Evolutionary conservation across 768 basidiomycete species (phyloP).

Genomic region (Gloeopeniophorella convolvens): DNA sequence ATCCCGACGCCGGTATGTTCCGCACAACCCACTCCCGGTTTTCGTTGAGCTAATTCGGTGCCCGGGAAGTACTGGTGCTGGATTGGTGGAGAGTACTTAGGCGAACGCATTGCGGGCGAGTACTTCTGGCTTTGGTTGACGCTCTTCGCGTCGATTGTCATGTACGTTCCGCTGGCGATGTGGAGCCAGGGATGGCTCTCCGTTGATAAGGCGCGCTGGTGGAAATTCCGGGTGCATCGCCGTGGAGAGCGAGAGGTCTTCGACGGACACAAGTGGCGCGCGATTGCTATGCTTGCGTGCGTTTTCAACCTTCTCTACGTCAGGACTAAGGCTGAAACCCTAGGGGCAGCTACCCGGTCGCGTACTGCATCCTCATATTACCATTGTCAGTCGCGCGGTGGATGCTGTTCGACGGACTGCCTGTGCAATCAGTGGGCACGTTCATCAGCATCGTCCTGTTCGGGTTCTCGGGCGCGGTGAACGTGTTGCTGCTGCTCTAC

Average conservation of each 20-base stretch:
- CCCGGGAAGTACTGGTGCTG: conserved; percentile 35
- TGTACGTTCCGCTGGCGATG: conserved; percentile 33
- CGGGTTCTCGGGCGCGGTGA: neutral
- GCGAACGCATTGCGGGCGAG: conserved; percentile 33
- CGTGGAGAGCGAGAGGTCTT: conserved; percentile 1
- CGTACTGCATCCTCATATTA: neutral
- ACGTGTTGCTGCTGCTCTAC: neutral
- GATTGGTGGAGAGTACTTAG: conserved; percentile 30
- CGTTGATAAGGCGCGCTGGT: conserved; percentile 28
- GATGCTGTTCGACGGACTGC: neutral
- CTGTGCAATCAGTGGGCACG: neutral
- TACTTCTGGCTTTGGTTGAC: conserved; percentile 43
- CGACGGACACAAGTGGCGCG: too few species aligned
- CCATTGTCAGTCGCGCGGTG: neutral
- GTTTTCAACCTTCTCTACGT: neutral
- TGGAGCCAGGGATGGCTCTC: conserved; percentile 31
- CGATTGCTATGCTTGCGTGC: neutral
- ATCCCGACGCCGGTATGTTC: conserved; percentile 30
- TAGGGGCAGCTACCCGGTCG: neutral
- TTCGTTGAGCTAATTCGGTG: conserved; percentile 2
- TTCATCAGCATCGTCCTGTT: neutral
- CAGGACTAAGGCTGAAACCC: neutral
- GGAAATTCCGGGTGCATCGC: conserved; percentile 25
- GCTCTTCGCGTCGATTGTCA: conserved; percentile 29
- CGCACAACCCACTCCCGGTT: neutral